Base-by-base conservation (phyloP, 345 rosid genomes). In the Adansonia digitata region DNA sequence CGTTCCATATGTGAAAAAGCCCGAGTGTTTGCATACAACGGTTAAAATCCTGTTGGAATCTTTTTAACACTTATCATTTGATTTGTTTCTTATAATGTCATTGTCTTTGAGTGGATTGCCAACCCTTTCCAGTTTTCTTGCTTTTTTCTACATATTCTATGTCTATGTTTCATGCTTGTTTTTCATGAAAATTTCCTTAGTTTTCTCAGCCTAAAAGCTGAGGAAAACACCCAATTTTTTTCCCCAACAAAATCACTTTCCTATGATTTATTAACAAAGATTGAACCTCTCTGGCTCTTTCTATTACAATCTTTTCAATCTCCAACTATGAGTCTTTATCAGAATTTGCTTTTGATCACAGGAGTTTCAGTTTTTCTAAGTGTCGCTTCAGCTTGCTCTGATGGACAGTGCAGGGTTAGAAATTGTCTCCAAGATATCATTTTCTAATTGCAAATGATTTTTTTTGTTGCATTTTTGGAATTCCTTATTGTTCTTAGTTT, bases 401-500 rank as follows among this genome's bases (percentile, higher is more conserved):
- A 79, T 56, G 89, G 91, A 65, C 73, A 81, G 71, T 85, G 95
- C 86, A 77, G 69, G 93, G 93, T 84, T 57, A 18, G 8, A 8
- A 4, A 24, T 56, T 37, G 83, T 75, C 5, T 37, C n/a, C 55
- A 71, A n/a, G 5, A 13, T 8, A 35, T 20, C 37, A 2, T 1
- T 7, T 57, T 4, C 5, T 12, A 17, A 20, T 3, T 34, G 2
- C 20, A 10, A 10, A 14, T 61, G 31, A 5, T 15, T 42, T 10
- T 1, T n/a, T n/a, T 15, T 34, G 3, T 40, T 31, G 52, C 11
- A 0, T 6, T 27, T 6, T 24, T 31, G 4, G 37, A 64, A 55
- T 26, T 17, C 22, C 39, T 74, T 11, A 59, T 4, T 26, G 5
- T 42, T 27, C 18, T 24, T 35, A n/a, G 42, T 62, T 64, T 12